Evolutionary conservation across 345 rosid species (phyloP).

Genomic region (Physaria fendleri): DNA sequence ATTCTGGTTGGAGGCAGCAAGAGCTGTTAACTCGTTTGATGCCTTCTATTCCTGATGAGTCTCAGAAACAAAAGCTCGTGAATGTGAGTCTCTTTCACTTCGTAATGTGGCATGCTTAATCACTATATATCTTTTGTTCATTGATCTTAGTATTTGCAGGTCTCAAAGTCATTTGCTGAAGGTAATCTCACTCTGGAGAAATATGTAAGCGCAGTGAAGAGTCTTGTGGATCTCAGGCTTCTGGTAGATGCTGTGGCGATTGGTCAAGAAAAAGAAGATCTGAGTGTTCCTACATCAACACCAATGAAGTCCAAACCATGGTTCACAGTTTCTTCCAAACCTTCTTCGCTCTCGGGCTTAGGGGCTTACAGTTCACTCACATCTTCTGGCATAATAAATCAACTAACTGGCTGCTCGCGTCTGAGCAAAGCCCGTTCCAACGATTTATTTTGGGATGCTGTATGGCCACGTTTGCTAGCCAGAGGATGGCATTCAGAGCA

Average conservation of each 20-base stretch:
- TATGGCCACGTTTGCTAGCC: conserved; percentile 78
- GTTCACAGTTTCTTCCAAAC: conserved; percentile 34
- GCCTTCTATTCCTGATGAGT: conserved; percentile 36
- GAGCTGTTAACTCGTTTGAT: conserved; percentile 57
- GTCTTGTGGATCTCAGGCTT: conserved; percentile 38
- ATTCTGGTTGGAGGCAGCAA: conserved; percentile 71
- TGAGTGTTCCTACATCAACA: conserved; percentile 42
- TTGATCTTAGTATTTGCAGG: conserved; percentile 35
- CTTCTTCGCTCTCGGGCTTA: conserved; percentile 8
- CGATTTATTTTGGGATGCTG: conserved; percentile 80
- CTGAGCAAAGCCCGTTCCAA: conserved; percentile 66
- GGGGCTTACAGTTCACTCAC: conserved; percentile 51
- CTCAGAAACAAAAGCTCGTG: conserved; percentile 27
- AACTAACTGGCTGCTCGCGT: conserved; percentile 50
- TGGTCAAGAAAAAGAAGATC: conserved; percentile 68
- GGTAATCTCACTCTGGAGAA: conserved; percentile 44
- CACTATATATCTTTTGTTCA: not conserved
- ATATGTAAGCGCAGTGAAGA: conserved; percentile 38
- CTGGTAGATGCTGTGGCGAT: conserved; percentile 63
- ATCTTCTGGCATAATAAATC: conserved; percentile 42
- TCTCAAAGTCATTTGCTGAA: conserved; percentile 53
- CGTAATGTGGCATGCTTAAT: not conserved
- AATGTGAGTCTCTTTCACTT: conserved; percentile 29
- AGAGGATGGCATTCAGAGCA: conserved; percentile 83
- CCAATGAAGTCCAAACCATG: conserved; percentile 35